phyloP scores from a whole-genome alignment of 805 yeast species.

The Zygosaccharomyces pseudorouxii region DNA sequence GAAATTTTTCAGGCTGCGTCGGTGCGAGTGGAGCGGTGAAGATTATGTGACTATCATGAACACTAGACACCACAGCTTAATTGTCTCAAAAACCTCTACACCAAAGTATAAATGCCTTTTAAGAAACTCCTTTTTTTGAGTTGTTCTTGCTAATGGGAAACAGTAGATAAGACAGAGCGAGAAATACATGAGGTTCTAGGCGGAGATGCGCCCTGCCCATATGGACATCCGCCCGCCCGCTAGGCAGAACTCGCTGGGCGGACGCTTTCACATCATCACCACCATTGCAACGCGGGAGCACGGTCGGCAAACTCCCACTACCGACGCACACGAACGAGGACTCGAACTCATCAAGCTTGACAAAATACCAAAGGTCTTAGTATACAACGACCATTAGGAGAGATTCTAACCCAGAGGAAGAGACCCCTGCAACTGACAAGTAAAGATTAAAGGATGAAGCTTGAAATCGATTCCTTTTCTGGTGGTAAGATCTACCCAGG shows the following conservation, averaged over 20 bases:
- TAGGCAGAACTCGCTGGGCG: not conserved
- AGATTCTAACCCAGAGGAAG: not conserved
- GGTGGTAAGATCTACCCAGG: conserved; percentile 99
- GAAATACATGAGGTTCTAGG: not conserved
- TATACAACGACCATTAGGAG: not conserved
- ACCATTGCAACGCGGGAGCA: not conserved
- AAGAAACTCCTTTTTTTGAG: not conserved
- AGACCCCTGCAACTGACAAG: conserved; percentile 1
- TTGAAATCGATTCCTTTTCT: conserved; percentile 99
- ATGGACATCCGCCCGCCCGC: not conserved
- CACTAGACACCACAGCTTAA: not conserved
- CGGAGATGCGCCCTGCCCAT: not conserved
- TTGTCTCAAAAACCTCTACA: not conserved
- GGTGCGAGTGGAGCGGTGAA: not conserved
- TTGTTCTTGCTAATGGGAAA: not conserved
- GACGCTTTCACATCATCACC: not conserved
- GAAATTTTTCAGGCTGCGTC: conserved; percentile 2
- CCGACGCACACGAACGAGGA: conserved; percentile 1
- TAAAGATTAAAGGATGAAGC: conserved; percentile 68
- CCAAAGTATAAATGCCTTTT: not conserved
- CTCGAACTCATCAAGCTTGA: conserved; percentile 2
- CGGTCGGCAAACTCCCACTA: not conserved
- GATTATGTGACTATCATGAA: not conserved
- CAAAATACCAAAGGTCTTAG: conserved; percentile 2
- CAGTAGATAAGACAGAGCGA: not conserved